phyloP scores from a whole-genome alignment of 2,329 filamentous ascomycete genomes.

The Fusarium bulbicola region DNA sequence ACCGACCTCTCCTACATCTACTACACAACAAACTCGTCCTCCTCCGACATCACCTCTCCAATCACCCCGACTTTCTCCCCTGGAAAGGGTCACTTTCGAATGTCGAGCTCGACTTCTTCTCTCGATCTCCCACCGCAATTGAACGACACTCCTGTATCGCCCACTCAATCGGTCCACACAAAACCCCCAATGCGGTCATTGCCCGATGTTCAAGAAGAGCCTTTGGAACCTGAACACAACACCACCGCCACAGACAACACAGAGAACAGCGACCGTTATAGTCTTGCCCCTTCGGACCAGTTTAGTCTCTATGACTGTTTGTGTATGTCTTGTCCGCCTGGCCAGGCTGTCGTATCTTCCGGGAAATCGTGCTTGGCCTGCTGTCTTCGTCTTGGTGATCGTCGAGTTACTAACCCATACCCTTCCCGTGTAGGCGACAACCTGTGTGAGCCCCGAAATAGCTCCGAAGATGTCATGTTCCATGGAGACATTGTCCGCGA shows the following conservation, averaged over 20 bases:
- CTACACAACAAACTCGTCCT: conserved; percentile 63
- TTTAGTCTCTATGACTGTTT: conserved; percentile 72
- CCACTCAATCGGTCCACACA: conserved; percentile 50
- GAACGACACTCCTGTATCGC: conserved; percentile 64
- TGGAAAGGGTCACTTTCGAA: conserved; percentile 67
- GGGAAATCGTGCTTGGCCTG: conserved; percentile 8
- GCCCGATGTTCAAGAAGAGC: conserved; percentile 87
- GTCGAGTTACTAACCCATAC: conserved; percentile 25
- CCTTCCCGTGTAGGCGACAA: conserved; percentile 62
- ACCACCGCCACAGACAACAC: neutral
- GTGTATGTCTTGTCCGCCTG: conserved; percentile 65
- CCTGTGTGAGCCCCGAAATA: conserved; percentile 66
- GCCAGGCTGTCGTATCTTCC: conserved; percentile 1
- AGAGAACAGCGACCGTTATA: conserved; percentile 56
- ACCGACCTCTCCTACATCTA: conserved; percentile 52
- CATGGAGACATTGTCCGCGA: conserved; percentile 51
- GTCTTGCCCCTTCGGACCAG: conserved; percentile 50
- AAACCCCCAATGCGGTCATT: conserved; percentile 73
- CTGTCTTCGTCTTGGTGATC: neutral
- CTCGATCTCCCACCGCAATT: conserved; percentile 65
- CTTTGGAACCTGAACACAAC: conserved; percentile 71
- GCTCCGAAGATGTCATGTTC: conserved; percentile 51
- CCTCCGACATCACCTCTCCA: conserved; percentile 75
- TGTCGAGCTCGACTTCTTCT: conserved; percentile 82
- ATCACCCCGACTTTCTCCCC: conserved; percentile 76